Conservation (phyloP, 2,329 filamentous ascomycete species). For the Aspergillus sp. region DNA sequence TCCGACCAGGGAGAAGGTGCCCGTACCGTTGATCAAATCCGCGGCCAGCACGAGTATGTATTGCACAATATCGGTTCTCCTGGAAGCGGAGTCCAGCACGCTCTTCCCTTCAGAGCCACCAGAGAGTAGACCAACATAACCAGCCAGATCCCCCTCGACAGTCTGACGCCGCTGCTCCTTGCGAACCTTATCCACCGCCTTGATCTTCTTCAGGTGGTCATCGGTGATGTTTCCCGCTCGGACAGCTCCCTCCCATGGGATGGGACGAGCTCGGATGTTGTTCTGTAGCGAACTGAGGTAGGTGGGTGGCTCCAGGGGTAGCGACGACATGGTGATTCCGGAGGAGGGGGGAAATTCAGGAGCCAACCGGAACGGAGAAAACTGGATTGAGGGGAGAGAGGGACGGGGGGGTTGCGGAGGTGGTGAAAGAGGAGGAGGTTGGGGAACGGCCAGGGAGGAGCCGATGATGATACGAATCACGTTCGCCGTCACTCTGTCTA, state of each 20-base stretch:
- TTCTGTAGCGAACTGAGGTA: constrained; percentile 88
- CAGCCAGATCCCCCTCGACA: constrained; percentile 76
- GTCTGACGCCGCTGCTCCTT: constrained; percentile 85
- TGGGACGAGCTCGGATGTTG: constrained; percentile 93
- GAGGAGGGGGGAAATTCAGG: constrained; percentile 3
- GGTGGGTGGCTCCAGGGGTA: constrained; percentile 90
- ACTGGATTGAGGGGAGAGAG: constrained; percentile 11
- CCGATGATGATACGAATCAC: constrained; percentile 9
- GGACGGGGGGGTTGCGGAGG: constrained; percentile 9
- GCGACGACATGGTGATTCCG: constrained; percentile 44
- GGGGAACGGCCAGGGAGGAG: constrained; percentile 4
- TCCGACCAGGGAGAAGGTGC: neutral
- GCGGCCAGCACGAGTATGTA: constrained; percentile 88
- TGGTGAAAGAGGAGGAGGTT: constrained; percentile 12
- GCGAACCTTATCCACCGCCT: constrained; percentile 92
- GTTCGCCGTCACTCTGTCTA: neutral
- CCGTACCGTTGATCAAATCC: constrained; percentile 80
- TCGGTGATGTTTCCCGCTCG: constrained; percentile 92
- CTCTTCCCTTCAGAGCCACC: constrained; percentile 67
- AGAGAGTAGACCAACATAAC: constrained; percentile 78
- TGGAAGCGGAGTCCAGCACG: constrained; percentile 81
- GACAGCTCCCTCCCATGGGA: constrained; percentile 96
- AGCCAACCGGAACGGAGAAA: constrained; percentile 15
- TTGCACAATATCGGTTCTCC: constrained; percentile 87
- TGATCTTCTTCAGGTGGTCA: constrained; percentile 91